phyloP scores from a whole-genome alignment of 257 asterid genomes.

The Capsicum rhomboideum region DNA sequence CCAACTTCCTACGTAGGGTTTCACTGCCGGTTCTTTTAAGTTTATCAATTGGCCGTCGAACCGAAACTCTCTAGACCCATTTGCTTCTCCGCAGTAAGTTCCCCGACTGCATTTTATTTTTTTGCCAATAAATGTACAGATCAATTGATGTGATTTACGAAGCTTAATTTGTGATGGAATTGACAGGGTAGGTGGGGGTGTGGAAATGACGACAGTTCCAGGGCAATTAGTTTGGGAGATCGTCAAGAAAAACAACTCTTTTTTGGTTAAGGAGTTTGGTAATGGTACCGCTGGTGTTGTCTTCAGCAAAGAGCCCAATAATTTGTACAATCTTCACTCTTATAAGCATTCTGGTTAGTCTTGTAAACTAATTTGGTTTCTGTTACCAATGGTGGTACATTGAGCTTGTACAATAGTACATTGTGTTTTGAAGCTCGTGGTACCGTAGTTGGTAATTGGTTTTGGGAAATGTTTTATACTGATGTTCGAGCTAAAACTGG shows the following conservation, averaged over 20 bases:
- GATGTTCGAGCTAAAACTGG: neutral
- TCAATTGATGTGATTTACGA: neutral
- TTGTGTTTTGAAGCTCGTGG: neutral
- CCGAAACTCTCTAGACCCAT: neutral
- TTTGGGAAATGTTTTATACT: no score
- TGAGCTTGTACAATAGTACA: neutral
- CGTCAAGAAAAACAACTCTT: constrained; percentile 76
- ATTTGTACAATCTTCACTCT: constrained; percentile 73
- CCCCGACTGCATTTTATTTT: neutral
- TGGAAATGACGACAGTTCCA: constrained; percentile 68
- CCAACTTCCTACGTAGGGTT: neutral
- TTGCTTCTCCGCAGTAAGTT: neutral
- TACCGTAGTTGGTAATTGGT: neutral
- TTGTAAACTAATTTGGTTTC: neutral
- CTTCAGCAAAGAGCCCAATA: constrained; percentile 83
- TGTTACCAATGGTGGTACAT: neutral
- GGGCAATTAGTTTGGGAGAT: constrained; percentile 95
- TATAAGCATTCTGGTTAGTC: constrained; percentile 81
- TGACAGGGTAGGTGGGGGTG: neutral
- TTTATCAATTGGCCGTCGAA: neutral
- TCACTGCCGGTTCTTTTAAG: neutral
- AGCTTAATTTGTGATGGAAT: neutral
- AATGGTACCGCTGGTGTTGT: constrained; percentile 63
- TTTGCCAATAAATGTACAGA: neutral
- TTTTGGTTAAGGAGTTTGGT: constrained; percentile 72